These are phyloP conservation scores for Immersiella caudata DNA, from an alignment of 495 filamentous ascomycete genomes.

Conservation along the genomic window DNA sequence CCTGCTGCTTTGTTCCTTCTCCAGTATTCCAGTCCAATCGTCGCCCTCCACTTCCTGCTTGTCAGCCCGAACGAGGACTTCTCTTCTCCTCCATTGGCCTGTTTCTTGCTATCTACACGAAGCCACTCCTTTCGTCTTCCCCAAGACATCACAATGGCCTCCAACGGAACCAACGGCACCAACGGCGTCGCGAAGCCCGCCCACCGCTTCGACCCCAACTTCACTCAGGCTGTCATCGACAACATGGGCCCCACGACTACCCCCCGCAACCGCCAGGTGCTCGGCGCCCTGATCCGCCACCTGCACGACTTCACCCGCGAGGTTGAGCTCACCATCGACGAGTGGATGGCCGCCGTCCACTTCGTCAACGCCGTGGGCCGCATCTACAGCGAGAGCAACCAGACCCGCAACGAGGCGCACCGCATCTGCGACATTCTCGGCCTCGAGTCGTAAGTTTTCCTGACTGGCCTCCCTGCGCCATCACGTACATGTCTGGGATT, in stretches of 20 bases:
- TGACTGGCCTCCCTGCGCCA: not conserved
- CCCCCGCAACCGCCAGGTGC: slow-evolving; percentile 65
- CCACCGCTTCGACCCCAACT: slow-evolving; percentile 69
- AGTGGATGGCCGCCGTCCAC: slow-evolving; percentile 78
- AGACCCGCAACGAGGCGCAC: slow-evolving; percentile 74
- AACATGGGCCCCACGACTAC: slow-evolving; percentile 74
- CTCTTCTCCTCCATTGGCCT: not conserved
- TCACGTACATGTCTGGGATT: not conserved
- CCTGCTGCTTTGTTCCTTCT: not conserved
- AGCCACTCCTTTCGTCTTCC: not conserved
- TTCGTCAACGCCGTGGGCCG: slow-evolving; percentile 58
- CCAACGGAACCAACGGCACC: slow-evolving; percentile 29
- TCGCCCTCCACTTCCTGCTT: slow-evolving; percentile 9
- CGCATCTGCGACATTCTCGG: slow-evolving; percentile 78
- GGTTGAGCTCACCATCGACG: slow-evolving; percentile 75
- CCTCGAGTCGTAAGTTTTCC: slow-evolving; percentile 70
- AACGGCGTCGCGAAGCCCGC: slow-evolving; percentile 27
- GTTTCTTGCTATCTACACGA: not conserved
- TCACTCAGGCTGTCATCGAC: slow-evolving; percentile 74
- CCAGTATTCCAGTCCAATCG: slow-evolving; percentile 14
- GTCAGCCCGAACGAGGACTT: slow-evolving; percentile 2
- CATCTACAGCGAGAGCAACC: slow-evolving; percentile 56
- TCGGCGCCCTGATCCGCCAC: slow-evolving; percentile 69
- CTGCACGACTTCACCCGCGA: slow-evolving; percentile 85
- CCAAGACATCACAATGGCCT: slow-evolving; percentile 30